Conservation (phyloP, 192 early-diverging fungal species). For the Phycomyces nitens region DNA sequence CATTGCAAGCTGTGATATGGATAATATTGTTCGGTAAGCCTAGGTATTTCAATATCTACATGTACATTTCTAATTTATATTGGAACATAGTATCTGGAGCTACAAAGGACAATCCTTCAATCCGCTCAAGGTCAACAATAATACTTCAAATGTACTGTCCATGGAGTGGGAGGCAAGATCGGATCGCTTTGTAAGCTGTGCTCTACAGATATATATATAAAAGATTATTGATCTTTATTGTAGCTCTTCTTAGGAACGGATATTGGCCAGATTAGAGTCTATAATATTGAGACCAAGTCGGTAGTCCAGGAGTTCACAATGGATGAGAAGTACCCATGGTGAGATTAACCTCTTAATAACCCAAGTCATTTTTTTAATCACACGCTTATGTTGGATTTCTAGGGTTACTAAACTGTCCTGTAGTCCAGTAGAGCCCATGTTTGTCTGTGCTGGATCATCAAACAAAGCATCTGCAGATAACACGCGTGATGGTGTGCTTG, state of each 20-base stretch:
- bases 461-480: constrained; percentile 17
- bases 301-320: constrained; percentile 55
- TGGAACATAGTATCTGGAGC: constrained; percentile 35
- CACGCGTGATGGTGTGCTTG: constrained; percentile 34
- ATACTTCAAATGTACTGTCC: constrained; percentile 36
- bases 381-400: not conserved
- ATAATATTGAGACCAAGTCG: constrained; percentile 51
- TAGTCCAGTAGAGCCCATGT: constrained; percentile 50
- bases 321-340: constrained; percentile 45
- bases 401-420: constrained; percentile 50
- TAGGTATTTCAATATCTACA: not conserved
- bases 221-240: not conserved
- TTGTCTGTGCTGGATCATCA: constrained; percentile 46
- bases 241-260: constrained; percentile 57
- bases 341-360: not conserved
- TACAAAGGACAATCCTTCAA: constrained; percentile 34
- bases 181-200: constrained; percentile 36
- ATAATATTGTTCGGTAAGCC: constrained; percentile 53
- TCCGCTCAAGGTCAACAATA: constrained; percentile 34
- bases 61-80: not conserved
- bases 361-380: not conserved
- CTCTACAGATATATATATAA: not conserved
- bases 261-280: constrained; percentile 44
- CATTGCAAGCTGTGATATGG: constrained; percentile 61
- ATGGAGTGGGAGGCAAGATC: constrained; percentile 48